Percentiles rank a stretch among this genome's conserved stretches.
Evolutionary conservation across 768 basidiomycete species (phyloP).

Genomic region (Podaxis mareebaensis): DNA sequence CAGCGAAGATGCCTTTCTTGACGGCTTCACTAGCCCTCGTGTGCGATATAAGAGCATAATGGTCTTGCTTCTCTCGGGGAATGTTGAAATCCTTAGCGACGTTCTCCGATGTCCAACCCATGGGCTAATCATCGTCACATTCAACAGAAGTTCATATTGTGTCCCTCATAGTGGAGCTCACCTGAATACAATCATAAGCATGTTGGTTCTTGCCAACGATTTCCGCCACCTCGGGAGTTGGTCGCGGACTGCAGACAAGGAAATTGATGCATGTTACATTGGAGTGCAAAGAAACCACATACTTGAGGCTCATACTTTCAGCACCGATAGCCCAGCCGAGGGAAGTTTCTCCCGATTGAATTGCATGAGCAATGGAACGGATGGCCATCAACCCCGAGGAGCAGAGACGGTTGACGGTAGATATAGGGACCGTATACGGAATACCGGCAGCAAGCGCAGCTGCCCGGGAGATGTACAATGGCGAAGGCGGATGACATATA

Average conservation of each 20-base stretch:
- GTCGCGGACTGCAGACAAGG: conserved; percentile 54
- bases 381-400: conserved; percentile 96
- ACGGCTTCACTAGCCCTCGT: conserved; percentile 74
- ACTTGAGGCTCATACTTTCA: conserved; percentile 86
- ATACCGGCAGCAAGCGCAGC: conserved; percentile 89
- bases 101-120: conserved; percentile 96
- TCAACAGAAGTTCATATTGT: not conserved
- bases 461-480: conserved; percentile 80
- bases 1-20: conserved; percentile 69
- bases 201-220: conserved; percentile 56
- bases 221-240: conserved; percentile 67
- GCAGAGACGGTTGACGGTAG: conserved; percentile 91
- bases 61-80: conserved; percentile 81
- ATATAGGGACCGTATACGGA: conserved; percentile 83
- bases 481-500: conserved; percentile 82
- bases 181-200: conserved; percentile 79
- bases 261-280: not conserved
- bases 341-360: conserved; percentile 79
- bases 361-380: conserved; percentile 84
- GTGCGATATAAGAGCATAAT: conserved; percentile 88
- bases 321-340: conserved; percentile 84
- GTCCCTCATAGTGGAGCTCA: conserved; percentile 24
- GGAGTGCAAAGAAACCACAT: conserved; percentile 24
- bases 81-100: conserved; percentile 80
- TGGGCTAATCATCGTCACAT: conserved; percentile 51